phyloP scores from a whole-genome alignment of 805 yeast species.

The Yarrowia keelungensis region DNA sequence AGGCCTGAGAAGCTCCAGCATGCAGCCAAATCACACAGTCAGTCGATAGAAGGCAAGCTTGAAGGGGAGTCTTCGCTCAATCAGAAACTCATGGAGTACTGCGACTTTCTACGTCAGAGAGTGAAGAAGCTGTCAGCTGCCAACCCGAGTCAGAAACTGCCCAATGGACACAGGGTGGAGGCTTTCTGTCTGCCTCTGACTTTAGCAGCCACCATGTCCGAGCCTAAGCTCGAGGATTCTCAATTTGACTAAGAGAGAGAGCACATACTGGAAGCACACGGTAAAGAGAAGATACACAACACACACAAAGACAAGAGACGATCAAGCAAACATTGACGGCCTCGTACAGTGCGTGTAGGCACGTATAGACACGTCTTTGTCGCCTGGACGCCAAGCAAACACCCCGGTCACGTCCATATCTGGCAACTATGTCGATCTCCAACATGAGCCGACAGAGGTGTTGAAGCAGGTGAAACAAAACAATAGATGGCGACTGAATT shows the following conservation, averaged over 20 bases:
- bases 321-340: not conserved
- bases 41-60: constrained; percentile 4
- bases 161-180: constrained; percentile 8
- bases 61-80: constrained; percentile 22
- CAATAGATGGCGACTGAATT: not conserved
- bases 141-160: not conserved
- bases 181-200: constrained; percentile 12
- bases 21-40: not conserved
- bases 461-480: not conserved
- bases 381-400: not conserved
- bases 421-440: constrained; percentile 12
- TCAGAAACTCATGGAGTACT: constrained; percentile 5
- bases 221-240: constrained; percentile 8
- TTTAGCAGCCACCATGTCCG: not conserved
- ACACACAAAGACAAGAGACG: too few species aligned
- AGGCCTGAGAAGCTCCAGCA: not conserved
- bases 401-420: not conserved
- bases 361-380: constrained; percentile 4
- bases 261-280: too few species aligned
- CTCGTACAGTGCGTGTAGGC: not conserved
- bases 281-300: too few species aligned
- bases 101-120: constrained; percentile 10
- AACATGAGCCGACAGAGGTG: not conserved
- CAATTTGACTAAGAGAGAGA: too few species aligned
- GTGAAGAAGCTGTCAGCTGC: constrained; percentile 19